Percentiles rank a stretch among this genome's conserved stretches.
These are phyloP conservation scores for Zea mays DNA, from an alignment of 176 grass and related monocot genomes.

Conservation along the genomic window DNA sequence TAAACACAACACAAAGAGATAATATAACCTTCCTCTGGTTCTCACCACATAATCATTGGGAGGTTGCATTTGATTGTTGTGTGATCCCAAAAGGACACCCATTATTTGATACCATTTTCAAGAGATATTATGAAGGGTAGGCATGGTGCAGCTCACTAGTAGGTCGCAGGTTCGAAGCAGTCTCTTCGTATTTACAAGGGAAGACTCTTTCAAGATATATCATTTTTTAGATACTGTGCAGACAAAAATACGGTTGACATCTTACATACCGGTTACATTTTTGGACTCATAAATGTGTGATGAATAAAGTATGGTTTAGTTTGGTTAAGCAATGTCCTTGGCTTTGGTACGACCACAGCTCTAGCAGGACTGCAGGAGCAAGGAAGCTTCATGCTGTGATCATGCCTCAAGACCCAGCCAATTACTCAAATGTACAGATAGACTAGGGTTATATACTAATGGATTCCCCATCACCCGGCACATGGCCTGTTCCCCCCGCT, in stretches of 20 bases:
- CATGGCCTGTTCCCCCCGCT: conserved; percentile 77
- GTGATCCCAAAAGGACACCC: conserved; percentile 20
- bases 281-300: conserved; percentile 41
- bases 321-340: conserved; percentile 53
- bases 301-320: conserved; percentile 41
- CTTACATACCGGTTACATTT: conserved; percentile 28
- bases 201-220: too few relatives aligned
- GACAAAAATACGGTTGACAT: conserved; percentile 19
- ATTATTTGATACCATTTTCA: background rate
- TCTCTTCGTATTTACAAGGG: too few relatives aligned
- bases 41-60: background rate
- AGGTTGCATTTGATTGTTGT: background rate
- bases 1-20: conserved; percentile 24
- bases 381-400: conserved; percentile 72
- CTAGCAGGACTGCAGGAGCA: conserved; percentile 36
- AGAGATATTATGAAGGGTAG: conserved; percentile 12
- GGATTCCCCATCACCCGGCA: conserved; percentile 74
- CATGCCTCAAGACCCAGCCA: conserved; percentile 45
- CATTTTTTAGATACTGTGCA: conserved; percentile 19
- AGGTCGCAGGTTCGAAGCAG: too few relatives aligned
- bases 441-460: conserved; percentile 54
- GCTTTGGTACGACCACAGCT: conserved; percentile 30
- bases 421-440: conserved; percentile 50
- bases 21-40: background rate
- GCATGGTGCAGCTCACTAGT: too few relatives aligned